Percentiles rank a stretch among this genome's conserved stretches.
Evolutionary conservation across 768 basidiomycete species (phyloP).

Genomic region (Phaffia australis): DNA sequence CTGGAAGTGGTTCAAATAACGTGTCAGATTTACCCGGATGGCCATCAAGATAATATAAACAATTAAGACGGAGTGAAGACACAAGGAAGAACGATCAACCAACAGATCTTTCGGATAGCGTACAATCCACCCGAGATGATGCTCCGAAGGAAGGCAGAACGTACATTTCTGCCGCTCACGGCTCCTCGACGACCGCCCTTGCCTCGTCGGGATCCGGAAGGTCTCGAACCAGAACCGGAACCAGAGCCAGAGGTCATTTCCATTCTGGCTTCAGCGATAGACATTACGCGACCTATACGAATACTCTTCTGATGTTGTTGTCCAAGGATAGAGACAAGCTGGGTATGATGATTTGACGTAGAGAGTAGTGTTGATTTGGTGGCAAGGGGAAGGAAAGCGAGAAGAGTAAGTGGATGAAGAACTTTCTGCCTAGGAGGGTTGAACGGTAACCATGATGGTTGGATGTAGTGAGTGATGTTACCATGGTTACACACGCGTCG

Average conservation of each 20-base stretch:
- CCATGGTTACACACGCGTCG: background rate
- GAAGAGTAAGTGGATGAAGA: background rate
- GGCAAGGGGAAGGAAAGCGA: background rate
- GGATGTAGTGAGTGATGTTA: background rate
- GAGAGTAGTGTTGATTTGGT: too few relatives aligned
- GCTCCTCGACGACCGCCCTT: background rate
- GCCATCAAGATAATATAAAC: background rate
- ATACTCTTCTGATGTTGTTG: slow-evolving; percentile 1
- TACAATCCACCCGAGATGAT: background rate
- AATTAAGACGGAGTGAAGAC: slow-evolving; percentile 1
- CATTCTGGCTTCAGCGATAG: slow-evolving; percentile 24
- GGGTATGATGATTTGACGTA: too few relatives aligned
- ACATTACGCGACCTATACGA: slow-evolving; percentile 5
- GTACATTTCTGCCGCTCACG: background rate
- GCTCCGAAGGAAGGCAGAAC: background rate
- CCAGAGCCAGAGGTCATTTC: slow-evolving; percentile 8
- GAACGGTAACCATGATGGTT: background rate
- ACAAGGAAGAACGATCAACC: background rate
- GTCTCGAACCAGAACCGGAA: background rate
- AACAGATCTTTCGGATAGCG: background rate
- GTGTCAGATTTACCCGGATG: background rate
- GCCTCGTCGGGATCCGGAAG: background rate
- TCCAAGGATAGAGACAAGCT: slow-evolving; percentile 12
- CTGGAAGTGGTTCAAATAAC: background rate
- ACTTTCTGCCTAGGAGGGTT: background rate